phyloP scores from a whole-genome alignment of 768 basidiomycete genomes.

The Inosperma sp. region DNA sequence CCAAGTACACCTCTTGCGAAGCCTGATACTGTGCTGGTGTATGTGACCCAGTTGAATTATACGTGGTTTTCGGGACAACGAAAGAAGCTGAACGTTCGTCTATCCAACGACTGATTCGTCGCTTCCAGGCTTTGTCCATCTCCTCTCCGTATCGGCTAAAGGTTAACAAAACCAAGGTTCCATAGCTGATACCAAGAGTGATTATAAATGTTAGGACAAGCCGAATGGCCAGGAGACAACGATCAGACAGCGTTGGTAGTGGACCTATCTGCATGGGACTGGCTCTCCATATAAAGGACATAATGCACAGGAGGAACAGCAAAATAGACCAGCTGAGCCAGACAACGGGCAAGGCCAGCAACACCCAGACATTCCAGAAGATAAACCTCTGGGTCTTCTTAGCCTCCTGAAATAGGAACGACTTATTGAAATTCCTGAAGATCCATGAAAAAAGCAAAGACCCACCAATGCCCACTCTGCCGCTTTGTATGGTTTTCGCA shows the following conservation, averaged over 20 bases:
- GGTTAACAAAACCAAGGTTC: constrained; percentile 17
- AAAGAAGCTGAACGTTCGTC: not conserved
- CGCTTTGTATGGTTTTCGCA: too few species aligned
- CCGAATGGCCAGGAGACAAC: constrained; percentile 42
- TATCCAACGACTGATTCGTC: constrained; percentile 17
- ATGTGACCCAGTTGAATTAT: too few species aligned
- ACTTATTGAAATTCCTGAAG: not conserved
- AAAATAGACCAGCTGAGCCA: constrained; percentile 62
- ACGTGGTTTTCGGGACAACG: too few species aligned
- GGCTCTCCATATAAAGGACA: constrained; percentile 61
- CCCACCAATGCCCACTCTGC: constrained; percentile 55
- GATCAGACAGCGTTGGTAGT: constrained; percentile 24
- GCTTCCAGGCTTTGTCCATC: constrained; percentile 24
- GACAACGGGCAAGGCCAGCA: constrained; percentile 58
- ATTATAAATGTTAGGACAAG: constrained; percentile 47
- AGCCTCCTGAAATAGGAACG: constrained; percentile 41
- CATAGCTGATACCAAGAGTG: constrained; percentile 41
- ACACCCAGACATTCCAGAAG: constrained; percentile 63
- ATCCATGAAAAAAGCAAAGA: not conserved
- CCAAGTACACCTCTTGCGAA: too few species aligned
- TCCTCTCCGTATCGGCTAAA: constrained; percentile 20
- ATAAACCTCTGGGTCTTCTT: constrained; percentile 26
- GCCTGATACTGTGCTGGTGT: too few species aligned
- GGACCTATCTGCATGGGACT: constrained; percentile 33
- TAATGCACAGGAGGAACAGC: constrained; percentile 48